Evolutionary conservation across 2,329 filamentous ascomycete genomes (phyloP).

Genomic region (Orbilia javanica): DNA sequence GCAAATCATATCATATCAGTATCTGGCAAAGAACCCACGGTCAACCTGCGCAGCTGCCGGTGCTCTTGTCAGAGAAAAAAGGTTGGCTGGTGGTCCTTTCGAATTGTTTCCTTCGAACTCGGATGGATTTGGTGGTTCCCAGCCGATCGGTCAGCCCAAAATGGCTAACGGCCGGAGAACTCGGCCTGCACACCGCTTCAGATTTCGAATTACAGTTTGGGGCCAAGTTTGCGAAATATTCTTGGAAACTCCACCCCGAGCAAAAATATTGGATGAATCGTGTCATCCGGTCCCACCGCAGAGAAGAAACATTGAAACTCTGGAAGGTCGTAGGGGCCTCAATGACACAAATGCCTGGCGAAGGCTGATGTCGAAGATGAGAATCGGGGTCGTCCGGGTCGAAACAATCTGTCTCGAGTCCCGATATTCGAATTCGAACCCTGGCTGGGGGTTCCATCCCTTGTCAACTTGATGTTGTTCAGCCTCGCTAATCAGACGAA

Average conservation of each 20-base stretch:
- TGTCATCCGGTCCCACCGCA: not conserved
- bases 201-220: constrained; percentile 31
- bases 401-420: constrained; percentile 27
- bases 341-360: constrained; percentile 13
- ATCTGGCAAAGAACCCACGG: constrained; percentile 5
- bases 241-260: constrained; percentile 18
- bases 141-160: constrained; percentile 28
- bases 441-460: constrained; percentile 20
- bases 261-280: constrained; percentile 20
- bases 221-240: not conserved
- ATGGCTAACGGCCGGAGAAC: constrained; percentile 38
- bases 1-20: constrained; percentile 21
- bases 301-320: not conserved
- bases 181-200: constrained; percentile 35
- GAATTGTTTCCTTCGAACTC: constrained; percentile 1
- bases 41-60: not conserved
- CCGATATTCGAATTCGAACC: no score
- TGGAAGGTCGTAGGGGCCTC: not conserved
- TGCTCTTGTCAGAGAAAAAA: constrained; percentile 7
- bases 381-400: not conserved
- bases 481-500: constrained; percentile 37
- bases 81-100: constrained; percentile 10
- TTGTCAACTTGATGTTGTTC: constrained; percentile 19
- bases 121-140: constrained; percentile 27
- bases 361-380: not conserved